Percentiles rank a stretch among this genome's conserved stretches.
These are phyloP conservation scores for Rhizophlyctis rosea DNA, from an alignment of 192 early-diverging fungal species.

Conservation along the genomic window DNA sequence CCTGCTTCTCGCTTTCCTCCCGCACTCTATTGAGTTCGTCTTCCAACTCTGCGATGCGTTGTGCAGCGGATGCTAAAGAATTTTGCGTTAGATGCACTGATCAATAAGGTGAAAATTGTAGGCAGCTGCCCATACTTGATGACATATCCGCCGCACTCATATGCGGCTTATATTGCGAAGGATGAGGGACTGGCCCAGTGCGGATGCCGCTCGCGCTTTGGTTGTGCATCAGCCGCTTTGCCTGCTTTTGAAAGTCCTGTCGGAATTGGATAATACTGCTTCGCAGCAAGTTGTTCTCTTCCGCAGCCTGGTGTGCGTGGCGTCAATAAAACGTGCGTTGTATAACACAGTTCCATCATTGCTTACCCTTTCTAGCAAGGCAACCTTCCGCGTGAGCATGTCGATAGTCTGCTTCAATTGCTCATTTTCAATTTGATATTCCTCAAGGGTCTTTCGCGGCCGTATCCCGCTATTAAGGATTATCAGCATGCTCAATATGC, in stretches of 20 bases:
- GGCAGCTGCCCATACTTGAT: no score
- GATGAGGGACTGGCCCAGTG: conserved; percentile 13
- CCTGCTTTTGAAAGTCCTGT: conserved; percentile 54
- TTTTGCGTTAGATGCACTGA: no score
- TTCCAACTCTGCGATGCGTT: conserved; percentile 57
- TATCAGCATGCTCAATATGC: no score
- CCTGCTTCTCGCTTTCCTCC: conserved; percentile 50
- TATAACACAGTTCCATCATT: background rate
- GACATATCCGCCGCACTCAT: background rate
- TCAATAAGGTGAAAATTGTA: no score
- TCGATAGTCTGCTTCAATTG: conserved; percentile 64
- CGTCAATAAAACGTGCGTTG: background rate
- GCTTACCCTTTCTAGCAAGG: conserved; percentile 54
- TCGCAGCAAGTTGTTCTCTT: conserved; percentile 60
- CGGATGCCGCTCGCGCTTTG: conserved; percentile 24
- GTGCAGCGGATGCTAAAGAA: background rate
- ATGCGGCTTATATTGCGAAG: no score
- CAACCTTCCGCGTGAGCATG: conserved; percentile 50
- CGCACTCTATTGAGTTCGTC: conserved; percentile 48
- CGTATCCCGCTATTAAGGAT: no score
- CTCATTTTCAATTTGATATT: conserved; percentile 64
- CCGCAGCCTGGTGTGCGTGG: conserved; percentile 40
- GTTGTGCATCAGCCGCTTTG: conserved; percentile 37
- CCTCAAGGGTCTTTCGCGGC: conserved; percentile 63
- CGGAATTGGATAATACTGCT: conserved; percentile 66